These are phyloP conservation scores for Angophora floribunda DNA, from an alignment of 345 rosid genomes.

Conservation along the genomic window DNA sequence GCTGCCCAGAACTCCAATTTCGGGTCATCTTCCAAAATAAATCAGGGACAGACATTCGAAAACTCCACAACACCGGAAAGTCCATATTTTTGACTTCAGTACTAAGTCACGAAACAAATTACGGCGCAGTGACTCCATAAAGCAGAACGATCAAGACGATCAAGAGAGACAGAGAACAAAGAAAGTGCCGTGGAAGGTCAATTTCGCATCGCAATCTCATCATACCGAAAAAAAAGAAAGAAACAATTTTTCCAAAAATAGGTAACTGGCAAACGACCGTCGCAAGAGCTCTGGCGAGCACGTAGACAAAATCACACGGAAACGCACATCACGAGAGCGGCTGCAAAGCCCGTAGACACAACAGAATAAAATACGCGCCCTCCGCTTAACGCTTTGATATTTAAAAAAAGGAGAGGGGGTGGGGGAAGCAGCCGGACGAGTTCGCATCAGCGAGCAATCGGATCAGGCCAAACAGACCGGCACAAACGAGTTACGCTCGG, in stretches of 20 bases:
- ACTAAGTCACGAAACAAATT: background rate
- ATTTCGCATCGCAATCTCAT: background rate
- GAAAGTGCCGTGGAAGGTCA: background rate
- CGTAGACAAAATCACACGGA: background rate
- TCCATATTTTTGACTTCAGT: background rate
- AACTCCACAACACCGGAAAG: background rate
- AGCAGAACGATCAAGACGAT: background rate
- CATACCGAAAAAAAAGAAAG: too few relatives aligned
- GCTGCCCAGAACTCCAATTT: background rate
- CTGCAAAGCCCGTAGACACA: background rate
- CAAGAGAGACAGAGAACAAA: background rate
- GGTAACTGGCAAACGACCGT: background rate
- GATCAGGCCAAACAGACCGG: background rate
- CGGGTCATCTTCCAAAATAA: background rate
- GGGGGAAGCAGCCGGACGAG: background rate
- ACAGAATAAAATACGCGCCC: background rate
- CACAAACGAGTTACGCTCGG: background rate
- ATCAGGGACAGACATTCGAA: background rate
- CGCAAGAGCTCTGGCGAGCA: background rate
- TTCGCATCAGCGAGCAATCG: background rate
- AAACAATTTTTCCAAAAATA: background rate
- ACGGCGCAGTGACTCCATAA: background rate
- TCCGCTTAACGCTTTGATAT: background rate
- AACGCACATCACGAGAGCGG: background rate
- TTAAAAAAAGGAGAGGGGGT: background rate